phyloP scores from a whole-genome alignment of 2,329 filamentous ascomycete genomes.

The Fusarium camptoceras region DNA sequence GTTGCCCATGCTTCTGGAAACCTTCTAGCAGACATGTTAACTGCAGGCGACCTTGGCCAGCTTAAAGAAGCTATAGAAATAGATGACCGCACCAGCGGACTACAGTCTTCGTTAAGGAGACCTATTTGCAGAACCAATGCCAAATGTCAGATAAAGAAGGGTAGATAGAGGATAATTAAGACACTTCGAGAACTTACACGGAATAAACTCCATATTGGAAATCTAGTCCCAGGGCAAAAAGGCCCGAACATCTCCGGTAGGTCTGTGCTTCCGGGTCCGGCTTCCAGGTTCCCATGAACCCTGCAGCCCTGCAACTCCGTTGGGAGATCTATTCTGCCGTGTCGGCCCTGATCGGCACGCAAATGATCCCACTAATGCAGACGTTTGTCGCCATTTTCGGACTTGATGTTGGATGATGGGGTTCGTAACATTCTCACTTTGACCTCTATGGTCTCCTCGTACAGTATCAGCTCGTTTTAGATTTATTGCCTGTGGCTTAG shows the following conservation, averaged over 20 bases:
- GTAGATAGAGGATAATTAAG: neutral
- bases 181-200: neutral
- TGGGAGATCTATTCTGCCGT: neutral
- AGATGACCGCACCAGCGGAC: neutral
- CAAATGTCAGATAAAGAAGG: neutral
- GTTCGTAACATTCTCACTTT: no score
- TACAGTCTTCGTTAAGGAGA: neutral
- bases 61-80: neutral
- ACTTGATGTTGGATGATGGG: neutral
- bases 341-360: neutral
- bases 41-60: neutral
- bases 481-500: no score
- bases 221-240: neutral
- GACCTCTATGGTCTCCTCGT: neutral
- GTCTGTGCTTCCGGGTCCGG: neutral
- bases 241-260: neutral
- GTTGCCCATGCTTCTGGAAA: neutral
- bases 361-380: neutral
- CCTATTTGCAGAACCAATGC: neutral
- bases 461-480: neutral
- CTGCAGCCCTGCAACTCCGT: neutral
- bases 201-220: neutral
- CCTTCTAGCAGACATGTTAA: neutral
- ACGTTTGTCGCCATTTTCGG: neutral
- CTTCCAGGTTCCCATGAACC: neutral